Evolutionary conservation across 306 rosid species (phyloP).

Genomic region (Quercus bicolor): DNA sequence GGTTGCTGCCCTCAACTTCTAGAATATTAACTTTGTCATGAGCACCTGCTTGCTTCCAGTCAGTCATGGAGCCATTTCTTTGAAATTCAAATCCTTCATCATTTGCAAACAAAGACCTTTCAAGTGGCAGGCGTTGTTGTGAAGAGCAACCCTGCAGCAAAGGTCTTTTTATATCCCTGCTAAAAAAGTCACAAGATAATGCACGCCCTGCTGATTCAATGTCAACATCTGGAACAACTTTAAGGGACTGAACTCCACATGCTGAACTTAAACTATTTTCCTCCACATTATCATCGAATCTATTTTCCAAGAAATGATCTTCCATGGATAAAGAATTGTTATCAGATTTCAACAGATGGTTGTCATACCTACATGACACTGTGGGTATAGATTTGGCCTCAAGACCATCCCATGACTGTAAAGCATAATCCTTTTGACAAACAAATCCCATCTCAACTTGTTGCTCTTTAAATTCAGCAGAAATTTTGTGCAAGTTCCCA

Average conservation of each 20-base stretch:
- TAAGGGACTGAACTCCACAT: constrained; percentile 35
- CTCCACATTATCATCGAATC: constrained; percentile 31
- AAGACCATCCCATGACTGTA: constrained; percentile 38
- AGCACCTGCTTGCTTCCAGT: constrained; percentile 29
- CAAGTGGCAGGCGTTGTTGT: constrained; percentile 29
- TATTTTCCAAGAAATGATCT: constrained; percentile 35
- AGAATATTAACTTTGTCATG: constrained; percentile 21
- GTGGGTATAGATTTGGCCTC: constrained; percentile 35
- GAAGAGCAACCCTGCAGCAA: constrained; percentile 58
- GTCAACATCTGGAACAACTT: constrained; percentile 25
- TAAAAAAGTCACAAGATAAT: constrained; percentile 25
- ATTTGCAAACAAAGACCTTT: constrained; percentile 41
- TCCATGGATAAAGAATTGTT: constrained; percentile 24
- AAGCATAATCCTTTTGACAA: constrained; percentile 32
- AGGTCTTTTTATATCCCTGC: constrained; percentile 42
- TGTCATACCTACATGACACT: constrained; percentile 22
- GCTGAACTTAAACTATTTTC: constrained; percentile 38
- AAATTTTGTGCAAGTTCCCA: constrained; percentile 24
- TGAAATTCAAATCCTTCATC: constrained; percentile 29
- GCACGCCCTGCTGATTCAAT: constrained; percentile 34
- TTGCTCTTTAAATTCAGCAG: constrained; percentile 33
- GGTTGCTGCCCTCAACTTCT: constrained; percentile 9
- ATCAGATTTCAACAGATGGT: constrained; percentile 27
- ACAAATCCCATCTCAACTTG: constrained; percentile 29
- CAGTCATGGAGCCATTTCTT: constrained; percentile 38